phyloP scores from a whole-genome alignment of 108 stramenopile species.

The Skeletonema grethae region DNA sequence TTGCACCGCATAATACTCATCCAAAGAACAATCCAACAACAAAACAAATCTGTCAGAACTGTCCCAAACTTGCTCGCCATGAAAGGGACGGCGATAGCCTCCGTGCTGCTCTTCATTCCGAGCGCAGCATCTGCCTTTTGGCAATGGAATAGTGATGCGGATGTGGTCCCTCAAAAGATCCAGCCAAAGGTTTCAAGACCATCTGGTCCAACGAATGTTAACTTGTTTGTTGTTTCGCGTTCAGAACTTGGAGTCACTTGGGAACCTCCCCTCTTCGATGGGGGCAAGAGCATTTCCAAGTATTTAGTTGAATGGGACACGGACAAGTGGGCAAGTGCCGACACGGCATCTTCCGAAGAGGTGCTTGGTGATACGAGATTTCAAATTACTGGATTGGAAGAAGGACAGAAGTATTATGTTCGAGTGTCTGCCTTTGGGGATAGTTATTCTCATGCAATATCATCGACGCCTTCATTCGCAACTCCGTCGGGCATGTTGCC shows the following conservation, averaged over 20 bases:
- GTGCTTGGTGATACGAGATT: conserved; percentile 31
- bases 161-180: conserved; percentile 23
- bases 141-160: conserved; percentile 13
- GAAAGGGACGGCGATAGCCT: neutral
- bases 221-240: conserved; percentile 55
- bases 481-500: conserved; percentile 39
- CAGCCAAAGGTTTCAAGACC: conserved; percentile 39
- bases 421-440: conserved; percentile 60
- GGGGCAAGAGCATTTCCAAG: conserved; percentile 57
- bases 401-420: conserved; percentile 53
- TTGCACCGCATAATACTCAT: neutral
- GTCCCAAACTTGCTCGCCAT: neutral
- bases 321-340: conserved; percentile 34
- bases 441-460: conserved; percentile 52
- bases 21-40: neutral
- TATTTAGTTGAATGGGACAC: conserved; percentile 80
- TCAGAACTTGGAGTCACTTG: conserved; percentile 61
- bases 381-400: conserved; percentile 42
- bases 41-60: neutral
- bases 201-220: conserved; percentile 52
- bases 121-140: conserved; percentile 23
- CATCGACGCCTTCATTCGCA: conserved; percentile 41
- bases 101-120: conserved; percentile 19
- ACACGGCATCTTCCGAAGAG: conserved; percentile 49
- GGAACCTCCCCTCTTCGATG: conserved; percentile 53